Percentiles rank a stretch among this genome's conserved stretches.
phyloP scores from a whole-genome alignment of 179 eudicot species.

The Spergularia azorica region DNA sequence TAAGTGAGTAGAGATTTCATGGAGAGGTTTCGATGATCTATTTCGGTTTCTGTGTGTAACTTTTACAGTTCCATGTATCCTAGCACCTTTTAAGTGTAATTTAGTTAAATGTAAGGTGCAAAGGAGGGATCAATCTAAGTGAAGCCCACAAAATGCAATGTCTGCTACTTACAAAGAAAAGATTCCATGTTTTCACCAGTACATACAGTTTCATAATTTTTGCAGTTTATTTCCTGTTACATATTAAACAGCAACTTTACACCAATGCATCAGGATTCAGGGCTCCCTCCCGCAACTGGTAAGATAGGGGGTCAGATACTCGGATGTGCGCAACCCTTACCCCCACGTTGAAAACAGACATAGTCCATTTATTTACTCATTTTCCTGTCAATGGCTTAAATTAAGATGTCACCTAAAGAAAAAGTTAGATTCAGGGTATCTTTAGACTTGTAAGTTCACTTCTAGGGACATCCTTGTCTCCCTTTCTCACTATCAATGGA shows the following conservation, averaged over 20 bases:
- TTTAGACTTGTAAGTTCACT: not conserved
- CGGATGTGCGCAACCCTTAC: no score
- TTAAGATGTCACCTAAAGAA: not conserved
- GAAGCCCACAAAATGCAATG: slow-evolving; percentile 12
- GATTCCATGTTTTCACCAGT: slow-evolving; percentile 3
- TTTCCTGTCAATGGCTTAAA: no score
- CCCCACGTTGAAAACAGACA: not conserved
- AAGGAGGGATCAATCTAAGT: slow-evolving; percentile 8
- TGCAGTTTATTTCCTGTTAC: not conserved
- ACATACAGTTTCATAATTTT: not conserved
- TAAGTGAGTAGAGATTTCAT: slow-evolving; percentile 17
- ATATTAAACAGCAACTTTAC: no score
- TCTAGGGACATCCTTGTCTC: slow-evolving; percentile 5
- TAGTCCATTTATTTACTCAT: no score
- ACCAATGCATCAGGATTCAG: no score
- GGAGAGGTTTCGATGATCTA: slow-evolving; percentile 6
- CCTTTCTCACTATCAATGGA: slow-evolving; percentile 19
- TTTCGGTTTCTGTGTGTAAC: slow-evolving; percentile 19
- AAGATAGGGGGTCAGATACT: no score
- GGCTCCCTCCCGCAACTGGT: no score
- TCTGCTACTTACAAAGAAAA: slow-evolving; percentile 11
- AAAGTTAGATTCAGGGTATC: slow-evolving; percentile 15
- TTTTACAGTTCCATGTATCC: slow-evolving; percentile 8
- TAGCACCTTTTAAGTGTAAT: slow-evolving; percentile 26
- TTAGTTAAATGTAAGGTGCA: slow-evolving; percentile 31